These are phyloP conservation scores for Scortechinia acanthostroma DNA, from an alignment of 2,329 filamentous ascomycete genomes.

Conservation along the genomic window DNA sequence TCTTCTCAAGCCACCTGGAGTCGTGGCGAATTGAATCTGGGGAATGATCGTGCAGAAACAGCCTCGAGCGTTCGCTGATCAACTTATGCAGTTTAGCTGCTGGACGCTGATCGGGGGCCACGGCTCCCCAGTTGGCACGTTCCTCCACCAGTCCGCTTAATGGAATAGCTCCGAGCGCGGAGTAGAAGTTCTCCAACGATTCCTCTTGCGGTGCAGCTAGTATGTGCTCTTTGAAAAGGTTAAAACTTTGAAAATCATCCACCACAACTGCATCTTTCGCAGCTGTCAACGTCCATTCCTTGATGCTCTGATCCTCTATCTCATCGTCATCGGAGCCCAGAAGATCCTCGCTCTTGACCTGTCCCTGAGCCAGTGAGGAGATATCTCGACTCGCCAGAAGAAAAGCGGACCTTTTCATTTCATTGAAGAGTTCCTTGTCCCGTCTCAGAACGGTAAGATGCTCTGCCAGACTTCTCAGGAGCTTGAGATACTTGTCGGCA, in stretches of 20 bases:
- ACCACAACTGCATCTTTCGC: constrained; percentile 53
- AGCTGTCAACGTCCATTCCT: constrained; percentile 51
- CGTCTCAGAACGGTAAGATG: constrained; percentile 47
- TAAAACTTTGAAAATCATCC: constrained; percentile 61
- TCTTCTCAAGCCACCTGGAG: constrained; percentile 60
- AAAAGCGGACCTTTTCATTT: constrained; percentile 52
- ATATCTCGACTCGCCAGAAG: constrained; percentile 60
- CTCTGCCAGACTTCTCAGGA: constrained; percentile 58
- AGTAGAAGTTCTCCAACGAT: constrained; percentile 58
- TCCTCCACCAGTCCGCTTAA: constrained; percentile 56
- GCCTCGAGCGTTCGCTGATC: constrained; percentile 56
- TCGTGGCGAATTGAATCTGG: constrained; percentile 56
- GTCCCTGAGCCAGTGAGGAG: constrained; percentile 15
- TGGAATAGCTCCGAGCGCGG: constrained; percentile 51
- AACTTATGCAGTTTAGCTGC: constrained; percentile 50
- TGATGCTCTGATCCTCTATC: constrained; percentile 33
- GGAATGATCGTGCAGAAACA: constrained; percentile 52
- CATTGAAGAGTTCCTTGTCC: constrained; percentile 51
- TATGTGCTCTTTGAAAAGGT: constrained; percentile 57
- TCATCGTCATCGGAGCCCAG: constrained; percentile 19
- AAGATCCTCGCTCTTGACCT: constrained; percentile 32
- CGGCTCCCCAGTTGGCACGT: constrained; percentile 46
- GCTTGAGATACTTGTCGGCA: constrained; percentile 57
- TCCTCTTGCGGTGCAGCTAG: constrained; percentile 65
- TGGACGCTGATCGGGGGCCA: constrained; percentile 43